Percentiles rank a stretch among this genome's conserved stretches.
phyloP scores from a whole-genome alignment of 1,139 yeast genomes.

The Candida sanyaensis region DNA sequence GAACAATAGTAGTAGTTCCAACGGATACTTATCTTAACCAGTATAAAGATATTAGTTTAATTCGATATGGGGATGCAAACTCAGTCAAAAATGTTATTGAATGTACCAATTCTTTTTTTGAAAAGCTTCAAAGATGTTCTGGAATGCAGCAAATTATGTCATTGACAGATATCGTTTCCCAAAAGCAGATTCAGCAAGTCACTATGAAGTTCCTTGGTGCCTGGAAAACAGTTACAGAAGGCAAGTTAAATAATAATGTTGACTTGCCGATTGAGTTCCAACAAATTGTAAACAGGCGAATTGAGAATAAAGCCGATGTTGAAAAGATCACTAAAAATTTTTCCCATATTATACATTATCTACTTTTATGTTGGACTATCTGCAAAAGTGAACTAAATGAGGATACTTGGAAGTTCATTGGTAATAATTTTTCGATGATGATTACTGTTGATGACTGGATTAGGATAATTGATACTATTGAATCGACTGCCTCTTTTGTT shows the following conservation, averaged over 20 bases:
- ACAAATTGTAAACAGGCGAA: background rate
- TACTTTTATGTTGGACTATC: background rate
- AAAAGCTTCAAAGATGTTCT: slow-evolving; percentile 1
- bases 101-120: background rate
- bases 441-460: slow-evolving; percentile 5
- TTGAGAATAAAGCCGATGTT: background rate
- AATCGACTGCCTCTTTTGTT: background rate
- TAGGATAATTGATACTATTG: background rate
- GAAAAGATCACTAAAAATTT: background rate
- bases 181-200: background rate
- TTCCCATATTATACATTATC: background rate
- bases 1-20: slow-evolving; percentile 4
- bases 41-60: background rate
- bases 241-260: background rate
- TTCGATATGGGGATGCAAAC: slow-evolving; percentile 7
- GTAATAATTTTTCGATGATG: slow-evolving; percentile 3
- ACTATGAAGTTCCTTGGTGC: background rate
- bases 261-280: background rate
- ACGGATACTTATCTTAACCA: background rate
- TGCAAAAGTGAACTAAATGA: background rate
- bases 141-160: background rate
- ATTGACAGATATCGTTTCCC: background rate
- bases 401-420: slow-evolving; percentile 1
- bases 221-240: background rate
- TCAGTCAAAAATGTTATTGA: slow-evolving; percentile 3